These are phyloP conservation scores for Podila epicladia DNA, from an alignment of 192 early-diverging fungal genomes.

Conservation along the genomic window DNA sequence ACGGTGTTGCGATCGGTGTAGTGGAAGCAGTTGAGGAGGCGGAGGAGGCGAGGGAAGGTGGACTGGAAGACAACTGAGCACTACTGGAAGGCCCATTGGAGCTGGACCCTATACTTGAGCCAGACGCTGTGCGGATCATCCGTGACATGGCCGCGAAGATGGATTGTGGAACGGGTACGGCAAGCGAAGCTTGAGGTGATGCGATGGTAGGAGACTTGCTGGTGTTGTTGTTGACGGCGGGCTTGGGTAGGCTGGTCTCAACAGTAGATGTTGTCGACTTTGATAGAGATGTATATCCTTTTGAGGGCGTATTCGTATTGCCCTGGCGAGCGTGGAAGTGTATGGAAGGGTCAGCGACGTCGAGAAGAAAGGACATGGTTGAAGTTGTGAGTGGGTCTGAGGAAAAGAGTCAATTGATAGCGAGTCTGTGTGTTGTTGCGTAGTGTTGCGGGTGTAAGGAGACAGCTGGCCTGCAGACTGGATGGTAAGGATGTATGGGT, in stretches of 20 bases:
- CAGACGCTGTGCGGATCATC: slow-evolving; percentile 31
- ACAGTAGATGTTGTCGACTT: background rate
- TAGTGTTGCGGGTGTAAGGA: too few species aligned
- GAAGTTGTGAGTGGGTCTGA: background rate
- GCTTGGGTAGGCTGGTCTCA: background rate
- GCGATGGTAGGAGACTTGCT: slow-evolving; percentile 2
- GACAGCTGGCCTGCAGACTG: background rate
- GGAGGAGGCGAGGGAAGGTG: background rate
- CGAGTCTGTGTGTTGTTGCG: background rate
- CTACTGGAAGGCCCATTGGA: background rate
- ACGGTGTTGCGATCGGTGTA: background rate
- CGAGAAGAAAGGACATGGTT: slow-evolving; percentile 40
- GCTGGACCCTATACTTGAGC: slow-evolving; percentile 3
- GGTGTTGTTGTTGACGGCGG: background rate
- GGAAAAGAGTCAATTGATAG: background rate
- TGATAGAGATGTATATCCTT: background rate
- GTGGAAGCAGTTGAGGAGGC: background rate
- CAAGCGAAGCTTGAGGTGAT: background rate
- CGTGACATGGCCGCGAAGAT: slow-evolving; percentile 45
- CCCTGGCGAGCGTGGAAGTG: slow-evolving; percentile 39
- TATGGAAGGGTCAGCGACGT: slow-evolving; percentile 46
- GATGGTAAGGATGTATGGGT: background rate
- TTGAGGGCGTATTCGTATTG: background rate
- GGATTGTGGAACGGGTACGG: background rate
- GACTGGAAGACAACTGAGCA: background rate